Evolutionary conservation across 768 basidiomycete species (phyloP), one percentile per base, ranked within the genome.

Genomic region (Psilocybe sp.): DNA sequence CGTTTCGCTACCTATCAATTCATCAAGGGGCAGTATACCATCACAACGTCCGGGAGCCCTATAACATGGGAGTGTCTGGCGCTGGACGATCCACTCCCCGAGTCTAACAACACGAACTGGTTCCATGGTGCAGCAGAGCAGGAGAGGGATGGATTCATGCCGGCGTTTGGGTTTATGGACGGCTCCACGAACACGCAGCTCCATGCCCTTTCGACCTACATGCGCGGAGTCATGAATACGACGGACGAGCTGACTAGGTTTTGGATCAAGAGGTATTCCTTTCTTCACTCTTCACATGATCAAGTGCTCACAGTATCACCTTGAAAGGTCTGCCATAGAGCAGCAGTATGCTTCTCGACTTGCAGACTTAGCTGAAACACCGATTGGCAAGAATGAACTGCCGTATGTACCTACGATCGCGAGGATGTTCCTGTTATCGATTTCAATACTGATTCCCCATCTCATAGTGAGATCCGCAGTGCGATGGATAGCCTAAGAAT

Each of bases 341-440:
- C 52, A 52, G 36, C 45, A 54, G 18, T 59, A 59, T 46, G 58
- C 58, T 11, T 56, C 58, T 40, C 55, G 58, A 13, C 37, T 59
- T 13, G 58, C 58, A 13, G 49, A 51, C 42, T 31, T 59, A 32
- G 49, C 58, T 1, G 58, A 59, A 38, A 51, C 41, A 12, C 46
- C 52, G 36, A 54, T 59, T 15, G 55, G 59, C 32, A 40, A 51
- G 50, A 47, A 54, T 39, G 52, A 52, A 46, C 56, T 45, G 44
- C 47, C 49, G 50, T 51, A 44, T 51, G 54, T 23, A 37, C 12
- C 20, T 15, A 35, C 7, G 15, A 23, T 51, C 23, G 23, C 23
- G 23, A 28, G 23, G 23, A 28, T 28, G 31, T 9, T 18, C 19
- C 14, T 13, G 18, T 41, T 36, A 19, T 45, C 36, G 7, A 35